Conservation (phyloP, 345 rosid genomes). For the Brassica nigra region DNA sequence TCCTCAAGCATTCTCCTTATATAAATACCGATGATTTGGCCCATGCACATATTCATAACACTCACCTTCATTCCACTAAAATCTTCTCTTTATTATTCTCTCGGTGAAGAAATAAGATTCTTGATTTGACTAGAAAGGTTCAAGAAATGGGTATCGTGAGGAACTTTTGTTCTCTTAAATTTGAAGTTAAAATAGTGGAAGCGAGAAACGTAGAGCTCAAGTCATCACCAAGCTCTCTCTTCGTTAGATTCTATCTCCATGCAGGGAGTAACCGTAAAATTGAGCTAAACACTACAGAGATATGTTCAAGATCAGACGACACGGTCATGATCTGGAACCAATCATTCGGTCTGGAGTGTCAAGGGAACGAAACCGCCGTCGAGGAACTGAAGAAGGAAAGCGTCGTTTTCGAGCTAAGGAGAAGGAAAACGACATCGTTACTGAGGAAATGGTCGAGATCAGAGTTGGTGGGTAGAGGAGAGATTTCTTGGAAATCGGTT, state of each 20-base stretch:
- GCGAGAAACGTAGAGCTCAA: conserved; percentile 62
- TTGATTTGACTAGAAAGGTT: neutral
- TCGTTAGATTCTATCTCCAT: conserved; percentile 67
- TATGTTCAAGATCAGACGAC: conserved; percentile 36
- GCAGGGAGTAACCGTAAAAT: conserved; percentile 54
- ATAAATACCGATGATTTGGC: conserved; percentile 5
- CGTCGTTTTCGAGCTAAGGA: conserved; percentile 63
- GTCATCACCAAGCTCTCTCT: conserved; percentile 39
- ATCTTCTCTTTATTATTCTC: neutral
- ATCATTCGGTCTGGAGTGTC: conserved; percentile 59
- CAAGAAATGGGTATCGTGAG: conserved; percentile 39
- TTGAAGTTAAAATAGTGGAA: conserved; percentile 55
- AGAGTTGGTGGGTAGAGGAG: conserved; percentile 58
- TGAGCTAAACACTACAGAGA: conserved; percentile 52
- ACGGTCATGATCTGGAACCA: conserved; percentile 54
- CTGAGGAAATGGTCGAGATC: conserved; percentile 51
- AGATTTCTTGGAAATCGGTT: conserved; percentile 40
- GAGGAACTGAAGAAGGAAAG: conserved; percentile 48
- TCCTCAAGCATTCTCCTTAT: too few relatives aligned
- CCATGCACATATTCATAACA: conserved; percentile 36
- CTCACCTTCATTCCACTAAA: conserved; percentile 3
- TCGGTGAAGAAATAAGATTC: neutral
- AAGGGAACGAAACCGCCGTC: conserved; percentile 55
- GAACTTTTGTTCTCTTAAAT: conserved; percentile 42
- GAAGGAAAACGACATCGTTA: conserved; percentile 42